Conservation (phyloP, 179 eudicot genomes). For the Silene coronaria region DNA sequence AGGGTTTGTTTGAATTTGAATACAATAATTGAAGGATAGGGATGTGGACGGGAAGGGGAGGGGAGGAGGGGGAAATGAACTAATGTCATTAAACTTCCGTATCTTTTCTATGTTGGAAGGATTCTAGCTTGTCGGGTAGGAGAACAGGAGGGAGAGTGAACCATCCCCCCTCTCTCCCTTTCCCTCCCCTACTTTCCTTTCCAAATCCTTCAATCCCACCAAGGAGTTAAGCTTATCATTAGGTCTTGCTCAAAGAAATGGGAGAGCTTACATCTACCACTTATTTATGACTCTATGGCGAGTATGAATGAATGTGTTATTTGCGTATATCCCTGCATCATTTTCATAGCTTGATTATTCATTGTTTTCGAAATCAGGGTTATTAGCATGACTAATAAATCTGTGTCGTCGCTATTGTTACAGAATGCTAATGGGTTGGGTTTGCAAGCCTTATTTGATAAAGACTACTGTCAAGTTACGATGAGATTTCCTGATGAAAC, state of each 20-base stretch:
- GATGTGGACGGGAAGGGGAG: background rate
- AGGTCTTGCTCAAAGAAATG: background rate
- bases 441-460: conserved; percentile 50
- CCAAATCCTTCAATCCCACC: background rate
- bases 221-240: background rate
- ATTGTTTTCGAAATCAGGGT: background rate
- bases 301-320: background rate
- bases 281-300: background rate
- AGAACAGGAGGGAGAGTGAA: background rate
- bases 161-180: background rate
- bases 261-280: background rate
- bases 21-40: no score
- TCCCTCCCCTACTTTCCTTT: background rate
- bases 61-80: background rate
- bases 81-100: background rate
- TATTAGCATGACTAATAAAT: background rate
- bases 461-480: conserved; percentile 57
- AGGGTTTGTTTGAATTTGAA: background rate
- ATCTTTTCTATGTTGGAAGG: background rate
- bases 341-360: background rate
- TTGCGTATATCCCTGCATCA: no score
- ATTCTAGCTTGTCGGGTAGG: background rate
- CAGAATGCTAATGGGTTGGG: conserved; percentile 90
- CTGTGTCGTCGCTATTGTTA: conserved; percentile 12
- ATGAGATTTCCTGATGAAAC: conserved; percentile 76